Evolutionary conservation across 805 yeast genomes (phyloP).

Genomic region (Monosporozyma unispora): DNA sequence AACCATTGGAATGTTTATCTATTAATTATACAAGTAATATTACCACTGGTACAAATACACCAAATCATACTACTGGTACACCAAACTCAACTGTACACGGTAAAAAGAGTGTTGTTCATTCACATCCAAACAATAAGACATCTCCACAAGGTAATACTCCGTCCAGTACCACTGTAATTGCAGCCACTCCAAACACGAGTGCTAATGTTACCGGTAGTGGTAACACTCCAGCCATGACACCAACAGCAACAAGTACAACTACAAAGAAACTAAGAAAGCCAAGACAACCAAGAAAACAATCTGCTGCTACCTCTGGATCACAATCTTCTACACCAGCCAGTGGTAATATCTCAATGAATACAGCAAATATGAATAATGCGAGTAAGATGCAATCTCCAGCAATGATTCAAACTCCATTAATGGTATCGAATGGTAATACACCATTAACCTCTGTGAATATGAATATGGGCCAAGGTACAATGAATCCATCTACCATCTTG

Average conservation of each 20-base stretch:
- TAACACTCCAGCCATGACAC: neutral
- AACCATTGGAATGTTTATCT: slow-evolving; percentile 20
- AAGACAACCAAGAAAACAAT: slow-evolving; percentile 14
- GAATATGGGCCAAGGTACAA: neutral
- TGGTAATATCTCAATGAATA: neutral
- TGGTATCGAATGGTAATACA: neutral
- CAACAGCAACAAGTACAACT: slow-evolving; percentile 10
- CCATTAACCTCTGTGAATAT: neutral
- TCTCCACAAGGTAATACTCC: neutral
- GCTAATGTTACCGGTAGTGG: neutral
- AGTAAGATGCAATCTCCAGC: neutral
- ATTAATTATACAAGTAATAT: neutral
- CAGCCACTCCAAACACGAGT: neutral
- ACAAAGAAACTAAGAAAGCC: slow-evolving; percentile 25
- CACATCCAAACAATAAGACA: neutral
- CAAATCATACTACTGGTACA: slow-evolving; percentile 2
- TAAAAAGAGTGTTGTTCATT: neutral
- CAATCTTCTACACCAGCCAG: neutral
- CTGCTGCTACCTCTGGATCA: slow-evolving; percentile 8
- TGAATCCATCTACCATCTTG: neutral
- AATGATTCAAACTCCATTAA: slow-evolving; percentile 2
- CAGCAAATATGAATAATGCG: neutral
- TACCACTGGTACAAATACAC: neutral
- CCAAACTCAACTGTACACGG: slow-evolving; percentile 4
- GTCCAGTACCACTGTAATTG: neutral